These are phyloP conservation scores for Yamadazyma trypodendri DNA, from an alignment of 1,139 yeast genomes.

Conservation along the genomic window DNA sequence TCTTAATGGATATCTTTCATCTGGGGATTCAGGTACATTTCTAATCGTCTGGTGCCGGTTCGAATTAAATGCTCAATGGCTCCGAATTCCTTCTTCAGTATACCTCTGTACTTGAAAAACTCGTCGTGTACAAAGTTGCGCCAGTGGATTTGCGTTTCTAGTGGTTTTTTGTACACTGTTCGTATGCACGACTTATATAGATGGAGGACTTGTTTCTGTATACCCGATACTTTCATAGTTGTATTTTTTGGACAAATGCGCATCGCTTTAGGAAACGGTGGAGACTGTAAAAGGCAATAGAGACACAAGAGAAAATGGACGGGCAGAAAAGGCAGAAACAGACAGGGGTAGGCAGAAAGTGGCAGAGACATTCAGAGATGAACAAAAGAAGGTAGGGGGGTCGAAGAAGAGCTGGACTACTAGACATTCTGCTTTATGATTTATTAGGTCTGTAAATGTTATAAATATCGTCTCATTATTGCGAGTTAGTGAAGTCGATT, in stretches of 20 bases:
- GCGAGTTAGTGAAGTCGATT: constrained; percentile 41
- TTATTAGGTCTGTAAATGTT: too few species aligned
- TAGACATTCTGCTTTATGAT: too few species aligned
- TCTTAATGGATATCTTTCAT: constrained; percentile 60
- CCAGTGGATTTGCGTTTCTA: constrained; percentile 45
- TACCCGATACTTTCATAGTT: constrained; percentile 50
- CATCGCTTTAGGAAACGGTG: background rate
- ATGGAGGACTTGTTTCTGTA: constrained; percentile 63
- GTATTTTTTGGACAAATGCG: constrained; percentile 2
- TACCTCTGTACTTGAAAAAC: constrained; percentile 55
- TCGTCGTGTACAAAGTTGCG: constrained; percentile 49
- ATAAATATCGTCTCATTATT: constrained; percentile 21
- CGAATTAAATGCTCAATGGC: constrained; percentile 85
- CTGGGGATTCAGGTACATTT: constrained; percentile 67
- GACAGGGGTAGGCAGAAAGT: too few species aligned
- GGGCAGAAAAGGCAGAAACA: too few species aligned
- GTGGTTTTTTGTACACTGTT: constrained; percentile 56
- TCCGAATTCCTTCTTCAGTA: constrained; percentile 78
- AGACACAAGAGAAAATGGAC: too few species aligned
- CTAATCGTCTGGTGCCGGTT: constrained; percentile 69
- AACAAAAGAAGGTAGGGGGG: too few species aligned
- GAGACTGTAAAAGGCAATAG: background rate
- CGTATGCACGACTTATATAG: constrained; percentile 62
- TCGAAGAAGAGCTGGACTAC: too few species aligned
- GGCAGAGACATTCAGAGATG: too few species aligned